These are phyloP conservation scores for Orbilia blumenaviensis DNA, from an alignment of 2,329 filamentous ascomycete species.

Conservation along the genomic window DNA sequence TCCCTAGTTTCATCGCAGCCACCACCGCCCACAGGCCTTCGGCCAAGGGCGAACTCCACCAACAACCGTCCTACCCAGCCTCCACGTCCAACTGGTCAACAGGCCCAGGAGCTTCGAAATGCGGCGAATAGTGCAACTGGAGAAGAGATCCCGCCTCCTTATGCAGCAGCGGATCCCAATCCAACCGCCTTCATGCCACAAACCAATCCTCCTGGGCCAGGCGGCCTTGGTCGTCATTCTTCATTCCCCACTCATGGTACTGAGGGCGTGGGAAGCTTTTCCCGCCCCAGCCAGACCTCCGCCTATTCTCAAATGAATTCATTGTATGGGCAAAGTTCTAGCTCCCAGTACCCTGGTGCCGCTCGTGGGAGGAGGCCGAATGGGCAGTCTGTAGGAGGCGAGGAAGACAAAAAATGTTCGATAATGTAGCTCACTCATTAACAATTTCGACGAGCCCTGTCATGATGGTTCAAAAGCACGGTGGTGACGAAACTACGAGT, in stretches of 20 bases:
- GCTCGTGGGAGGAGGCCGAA: constrained; percentile 24
- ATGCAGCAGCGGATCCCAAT: constrained; percentile 43
- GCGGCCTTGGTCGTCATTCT: constrained; percentile 31
- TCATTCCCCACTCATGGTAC: constrained; percentile 30
- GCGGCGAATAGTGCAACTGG: constrained; percentile 18
- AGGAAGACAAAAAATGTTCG: constrained; percentile 49
- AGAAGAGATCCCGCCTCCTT: constrained; percentile 44
- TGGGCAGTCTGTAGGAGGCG: constrained; percentile 23
- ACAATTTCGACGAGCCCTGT: constrained; percentile 21
- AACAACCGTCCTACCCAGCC: constrained; percentile 35
- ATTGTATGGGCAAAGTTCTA: constrained; percentile 16
- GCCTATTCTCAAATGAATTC: constrained; percentile 48
- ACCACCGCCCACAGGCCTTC: constrained; percentile 5
- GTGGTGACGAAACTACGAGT: not conserved
- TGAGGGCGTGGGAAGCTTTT: constrained; percentile 27
- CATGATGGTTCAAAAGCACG: not conserved
- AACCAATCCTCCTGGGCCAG: constrained; percentile 21
- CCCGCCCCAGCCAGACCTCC: constrained; percentile 1
- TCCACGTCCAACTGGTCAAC: constrained; percentile 39
- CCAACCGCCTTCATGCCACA: constrained; percentile 28
- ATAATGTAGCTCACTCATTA: constrained; percentile 44
- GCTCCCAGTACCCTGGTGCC: constrained; percentile 39
- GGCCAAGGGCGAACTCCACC: constrained; percentile 28
- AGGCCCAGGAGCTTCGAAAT: constrained; percentile 37
- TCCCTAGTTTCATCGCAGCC: constrained; percentile 33